Base-by-base conservation (phyloP, 345 rosid genomes). In the Gossypium australe region DNA sequence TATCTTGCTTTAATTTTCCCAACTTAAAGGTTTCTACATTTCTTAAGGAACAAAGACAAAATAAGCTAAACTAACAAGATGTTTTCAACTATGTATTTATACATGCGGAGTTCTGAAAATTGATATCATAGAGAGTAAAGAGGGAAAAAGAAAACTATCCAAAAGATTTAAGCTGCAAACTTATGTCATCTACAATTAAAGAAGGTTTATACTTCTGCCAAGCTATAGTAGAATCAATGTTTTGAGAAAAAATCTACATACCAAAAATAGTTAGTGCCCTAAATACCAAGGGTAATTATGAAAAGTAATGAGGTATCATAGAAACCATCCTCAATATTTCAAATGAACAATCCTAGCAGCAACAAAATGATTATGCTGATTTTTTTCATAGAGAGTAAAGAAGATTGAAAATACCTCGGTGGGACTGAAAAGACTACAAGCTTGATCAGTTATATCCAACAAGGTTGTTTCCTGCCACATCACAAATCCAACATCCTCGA, bases 381-480 rank as follows among this genome's bases (percentile, higher is more conserved):
- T 8, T 24, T 67, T 29, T 7, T 13, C 51, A 12, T n/a, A 47
- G 48, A 13, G 55, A 51, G 27, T 53, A 9, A 13, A 25, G 27
- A 27, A 3, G 55, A 56, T 70, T 64, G 61, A 24, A 44, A 55
- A 24, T 83, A 95, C 98, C 97, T 95, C 97, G 18, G 85, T 77
- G 22, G 91, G 86, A 58, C 76, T 86, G 82, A 95, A 91, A 83
- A 95, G 97, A 71, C 80, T 89, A 79, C 99, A 95, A 70, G 98
- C 91, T 85, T 85, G 97, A 82, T 90, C 87, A 34, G 92, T 89
- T 73, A 87, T 80, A 80, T 93, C 89, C 82, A 90, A 86, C 83
- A 95, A 80, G 52, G 98, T 90, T 77, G 97, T 91, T 88, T 95
- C 98, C 99, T 95, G 90, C 76, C 78, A 83, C 70, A 60, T 52